Evolutionary conservation across 108 stramenopile species (phyloP), one percentile per base, ranked within the genome.

Genomic region (Skeletonema marinoi): DNA sequence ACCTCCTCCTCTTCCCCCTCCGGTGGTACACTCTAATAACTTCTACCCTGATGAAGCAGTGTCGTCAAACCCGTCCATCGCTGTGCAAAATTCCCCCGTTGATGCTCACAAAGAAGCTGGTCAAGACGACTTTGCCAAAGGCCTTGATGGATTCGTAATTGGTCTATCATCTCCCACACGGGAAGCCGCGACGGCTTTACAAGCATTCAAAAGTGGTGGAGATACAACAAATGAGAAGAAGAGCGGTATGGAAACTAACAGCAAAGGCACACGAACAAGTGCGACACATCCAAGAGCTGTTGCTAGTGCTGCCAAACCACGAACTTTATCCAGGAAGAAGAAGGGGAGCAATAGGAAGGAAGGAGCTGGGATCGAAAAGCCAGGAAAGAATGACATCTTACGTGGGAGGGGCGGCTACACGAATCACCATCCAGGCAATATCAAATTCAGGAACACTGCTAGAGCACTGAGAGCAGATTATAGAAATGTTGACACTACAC

Each of bases 361-460:
- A 56, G 54, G 54, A 25, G 9, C 54, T 5, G 54, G 54, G 8
- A 25, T 56, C 25, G 25, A 25, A 56, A 25, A 8, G 6, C 54
- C 54, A 4, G 25, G 54, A 19, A 39, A 38, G 38, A 2, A 32
- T 4, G 93, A 94, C 61, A 90, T 94, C 16, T 80, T 82, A 14
- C 62, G 68, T 8, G 81, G 81, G 1, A 63, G 81, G 32, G 81
- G 81, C 3, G 81, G 81, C 3, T 12, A 60, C 42, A 75, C 81
- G 4, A 82, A 82, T 42, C 74, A 65, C 32, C 74, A 75, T 48
- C 7, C 29, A 14, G 81, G 81, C 16, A 82, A 82, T 54, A 60
- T 63, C 35, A 50, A 56, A 41, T 82, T 82, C 32, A 59, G 81
- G 9, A 74, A 82, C 17, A 74, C 75, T 46, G 81, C 81, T 2